phyloP scores from a whole-genome alignment of 306 rosid species.

The Medicago arabica region DNA sequence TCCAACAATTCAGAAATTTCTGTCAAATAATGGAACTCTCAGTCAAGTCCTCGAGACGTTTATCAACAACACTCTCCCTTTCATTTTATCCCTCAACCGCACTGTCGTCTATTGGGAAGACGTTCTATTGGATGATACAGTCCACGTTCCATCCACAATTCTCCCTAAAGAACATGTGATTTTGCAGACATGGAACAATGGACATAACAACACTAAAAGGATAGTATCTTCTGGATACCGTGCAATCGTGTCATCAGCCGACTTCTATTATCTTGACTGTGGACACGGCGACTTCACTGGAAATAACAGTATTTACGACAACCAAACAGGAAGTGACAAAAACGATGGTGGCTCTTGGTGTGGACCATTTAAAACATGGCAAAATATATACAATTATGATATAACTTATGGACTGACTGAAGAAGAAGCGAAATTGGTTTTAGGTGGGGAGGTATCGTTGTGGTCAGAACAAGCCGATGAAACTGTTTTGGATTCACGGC shows the following conservation, averaged over 20 bases:
- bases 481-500: conserved; percentile 68
- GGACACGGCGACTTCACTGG: conserved; percentile 83
- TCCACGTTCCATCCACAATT: conserved; percentile 50
- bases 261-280: conserved; percentile 85
- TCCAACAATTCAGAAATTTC: conserved; percentile 57
- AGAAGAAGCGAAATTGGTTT: conserved; percentile 73
- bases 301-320: conserved; percentile 59
- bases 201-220: conserved; percentile 70
- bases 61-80: conserved; percentile 74
- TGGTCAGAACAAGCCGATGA: conserved; percentile 91
- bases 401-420: conserved; percentile 66
- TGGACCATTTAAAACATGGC: conserved; percentile 92
- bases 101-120: conserved; percentile 91
- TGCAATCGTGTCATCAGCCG: conserved; percentile 71
- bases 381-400: conserved; percentile 75
- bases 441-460: conserved; percentile 93
- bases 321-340: conserved; percentile 41
- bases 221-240: conserved; percentile 77
- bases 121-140: conserved; percentile 51
- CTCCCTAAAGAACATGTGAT: conserved; percentile 74
- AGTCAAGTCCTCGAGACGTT: conserved; percentile 70
- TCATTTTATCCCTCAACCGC: conserved; percentile 71
- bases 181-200: conserved; percentile 89
- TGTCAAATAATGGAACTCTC: conserved; percentile 73
- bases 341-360: conserved; percentile 87